Base-by-base conservation (phyloP, 306 rosid species). In the Abrus precatorius region DNA sequence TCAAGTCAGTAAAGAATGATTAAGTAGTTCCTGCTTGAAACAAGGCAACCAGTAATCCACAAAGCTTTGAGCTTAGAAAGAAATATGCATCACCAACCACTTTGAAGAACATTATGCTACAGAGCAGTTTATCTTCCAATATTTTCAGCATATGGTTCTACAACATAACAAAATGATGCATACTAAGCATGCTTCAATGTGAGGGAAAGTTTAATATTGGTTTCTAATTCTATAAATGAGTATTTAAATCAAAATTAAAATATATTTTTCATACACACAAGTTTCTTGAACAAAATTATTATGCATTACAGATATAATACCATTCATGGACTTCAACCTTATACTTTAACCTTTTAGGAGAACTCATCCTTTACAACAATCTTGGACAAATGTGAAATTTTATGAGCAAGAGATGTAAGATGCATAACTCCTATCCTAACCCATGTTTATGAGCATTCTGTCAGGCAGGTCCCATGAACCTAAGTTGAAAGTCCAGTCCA, bases 41-140 rank as follows among this genome's bases (percentile, higher is more conserved):
- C 60, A 83, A 74, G 34, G 20, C 63, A 53, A 76, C 53, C 11
- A 48, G 64, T 70, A 77, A 61, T 29, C 48, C 47, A 59, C 48
- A 49, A 12, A 59, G 33, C 27, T 44, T 48, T 28, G 27, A 59
- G 44, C 84, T 34, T 68, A 6, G 55, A 56, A 74, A 28, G 55
- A 71, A 71, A 80, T 53, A 48, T 28, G 41, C 78, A 5, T 61
- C 44, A 80, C 55, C 61, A 62, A 59, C 62, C 40, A 78, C 49
- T 59, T 38, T 57, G 33, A 56, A 47, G 76, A 47, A 33, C 54
- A 12, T 78, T 56, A 44, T 61, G 50, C 30, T 36, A 36, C 40
- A 36, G 40, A 36, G 40, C 40, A 36, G 40, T 36, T 36, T 36
- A 36, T 36, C 40, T 2, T 4, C 40, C 0, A 36, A 36, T 4